Percentiles rank a stretch among this genome's conserved stretches.
phyloP scores from a whole-genome alignment of 768 basidiomycete species.

The Galerina marginata region DNA sequence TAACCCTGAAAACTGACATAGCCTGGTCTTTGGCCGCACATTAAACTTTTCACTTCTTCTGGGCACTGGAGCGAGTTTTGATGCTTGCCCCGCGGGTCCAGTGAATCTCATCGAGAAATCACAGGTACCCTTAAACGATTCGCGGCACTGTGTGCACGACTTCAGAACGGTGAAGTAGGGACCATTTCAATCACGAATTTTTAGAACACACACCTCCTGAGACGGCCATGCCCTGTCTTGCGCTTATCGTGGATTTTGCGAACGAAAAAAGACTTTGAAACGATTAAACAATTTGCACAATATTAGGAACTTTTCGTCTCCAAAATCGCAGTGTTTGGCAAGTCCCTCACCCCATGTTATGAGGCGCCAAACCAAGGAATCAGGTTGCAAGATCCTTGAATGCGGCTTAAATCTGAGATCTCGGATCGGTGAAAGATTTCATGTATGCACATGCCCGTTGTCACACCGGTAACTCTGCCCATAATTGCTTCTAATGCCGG shows the following conservation, averaged over 20 bases:
- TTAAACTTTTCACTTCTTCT: constrained; percentile 7
- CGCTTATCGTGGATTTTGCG: neutral
- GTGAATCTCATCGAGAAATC: constrained; percentile 5
- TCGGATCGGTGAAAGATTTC: neutral
- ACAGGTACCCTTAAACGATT: constrained; percentile 13
- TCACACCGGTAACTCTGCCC: neutral
- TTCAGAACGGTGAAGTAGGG: neutral
- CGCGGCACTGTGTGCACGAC: constrained; percentile 10
- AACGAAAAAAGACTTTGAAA: neutral
- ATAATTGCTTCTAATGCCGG: neutral
- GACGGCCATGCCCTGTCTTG: neutral
- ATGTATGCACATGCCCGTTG: neutral
- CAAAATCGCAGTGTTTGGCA: neutral
- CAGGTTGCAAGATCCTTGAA: neutral
- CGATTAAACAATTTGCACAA: constrained; percentile 1
- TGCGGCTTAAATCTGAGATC: neutral
- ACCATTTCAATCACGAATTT: constrained; percentile 14
- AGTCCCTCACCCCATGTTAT: neutral
- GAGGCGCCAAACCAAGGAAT: neutral
- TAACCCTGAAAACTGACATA: constrained; percentile 4
- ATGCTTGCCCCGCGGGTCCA: neutral
- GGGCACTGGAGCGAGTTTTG: neutral
- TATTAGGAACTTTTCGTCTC: constrained; percentile 3
- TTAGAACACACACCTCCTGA: constrained; percentile 14
- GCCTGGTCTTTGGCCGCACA: neutral